Evolutionary conservation across 371 early-diverging fungal species (phyloP).

Genomic region (Phascolomyces articulosus): DNA sequence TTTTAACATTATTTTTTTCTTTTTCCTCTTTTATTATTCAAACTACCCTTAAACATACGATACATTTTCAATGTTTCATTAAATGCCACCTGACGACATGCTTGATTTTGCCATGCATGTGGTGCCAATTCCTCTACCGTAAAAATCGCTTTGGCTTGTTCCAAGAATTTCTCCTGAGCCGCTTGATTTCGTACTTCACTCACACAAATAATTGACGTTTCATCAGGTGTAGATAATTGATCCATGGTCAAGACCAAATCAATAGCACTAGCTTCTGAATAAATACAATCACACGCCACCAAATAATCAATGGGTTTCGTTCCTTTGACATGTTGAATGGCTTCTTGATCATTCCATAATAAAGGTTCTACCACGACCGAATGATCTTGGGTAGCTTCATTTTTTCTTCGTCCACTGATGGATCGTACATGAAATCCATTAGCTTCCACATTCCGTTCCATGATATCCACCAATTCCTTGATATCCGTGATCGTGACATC

Average conservation of each 20-base stretch:
- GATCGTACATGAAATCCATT: slow-evolving; percentile 37
- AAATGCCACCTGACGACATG: slow-evolving; percentile 34
- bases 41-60: slow-evolving; percentile 26
- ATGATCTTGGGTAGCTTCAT: slow-evolving; percentile 23
- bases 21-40: not conserved
- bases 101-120: slow-evolving; percentile 45
- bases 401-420: slow-evolving; percentile 42
- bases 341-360: slow-evolving; percentile 48
- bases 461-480: slow-evolving; percentile 37
- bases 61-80: slow-evolving; percentile 54
- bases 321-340: slow-evolving; percentile 30
- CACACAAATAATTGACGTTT: slow-evolving; percentile 50
- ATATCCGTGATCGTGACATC: slow-evolving; percentile 53
- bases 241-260: slow-evolving; percentile 55
- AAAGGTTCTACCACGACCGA: slow-evolving; percentile 41
- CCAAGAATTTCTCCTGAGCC: slow-evolving; percentile 53
- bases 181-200: slow-evolving; percentile 56
- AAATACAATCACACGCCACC: slow-evolving; percentile 58
- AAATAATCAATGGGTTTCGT: slow-evolving; percentile 50
- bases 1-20: not conserved
- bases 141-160: slow-evolving; percentile 39
- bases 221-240: slow-evolving; percentile 27
- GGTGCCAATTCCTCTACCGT: slow-evolving; percentile 45
- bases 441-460: slow-evolving; percentile 51
- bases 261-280: slow-evolving; percentile 56